Conservation (phyloP, 176 grass and related monocot species). For the Cocos nucifera region DNA sequence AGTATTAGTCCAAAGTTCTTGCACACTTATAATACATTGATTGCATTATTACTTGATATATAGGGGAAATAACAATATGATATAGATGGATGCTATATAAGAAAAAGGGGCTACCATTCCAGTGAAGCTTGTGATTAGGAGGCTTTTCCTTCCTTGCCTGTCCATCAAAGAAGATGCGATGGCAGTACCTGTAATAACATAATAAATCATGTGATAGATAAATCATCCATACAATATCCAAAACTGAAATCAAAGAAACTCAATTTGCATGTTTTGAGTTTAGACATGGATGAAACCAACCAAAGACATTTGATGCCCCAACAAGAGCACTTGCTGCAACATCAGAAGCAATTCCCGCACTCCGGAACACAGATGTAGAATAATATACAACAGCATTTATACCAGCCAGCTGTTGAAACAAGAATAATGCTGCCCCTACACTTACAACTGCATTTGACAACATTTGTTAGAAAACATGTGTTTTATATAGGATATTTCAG, state of each 20-base stretch:
- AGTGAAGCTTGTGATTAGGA: conserved; percentile 89
- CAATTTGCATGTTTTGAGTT: no score
- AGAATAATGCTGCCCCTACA: conserved; percentile 80
- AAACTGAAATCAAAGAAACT: no score
- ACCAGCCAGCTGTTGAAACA: conserved; percentile 95
- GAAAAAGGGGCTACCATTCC: conserved; percentile 69
- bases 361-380: conserved; percentile 93
- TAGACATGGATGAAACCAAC: conserved; percentile 23
- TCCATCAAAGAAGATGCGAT: conserved; percentile 99
- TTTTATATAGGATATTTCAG: no score
- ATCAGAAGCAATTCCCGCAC: conserved; percentile 94
- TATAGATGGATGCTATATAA: not conserved
- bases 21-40: no score
- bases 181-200: conserved; percentile 46
- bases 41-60: no score
- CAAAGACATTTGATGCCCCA: conserved; percentile 96
- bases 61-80: not conserved
- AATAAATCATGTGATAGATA: conserved; percentile 20
- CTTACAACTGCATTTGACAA: conserved; percentile 66
- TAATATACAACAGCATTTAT: conserved; percentile 99
- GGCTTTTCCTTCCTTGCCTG: conserved; percentile 92
- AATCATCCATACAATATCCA: no score
- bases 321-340: conserved; percentile 99
- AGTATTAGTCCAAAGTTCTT: no score
- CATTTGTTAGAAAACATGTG: conserved; percentile 10